Percentiles rank a stretch among this genome's conserved stretches.
phyloP scores from a whole-genome alignment of 2,329 filamentous ascomycete species.

The Sporothrix globosa region DNA sequence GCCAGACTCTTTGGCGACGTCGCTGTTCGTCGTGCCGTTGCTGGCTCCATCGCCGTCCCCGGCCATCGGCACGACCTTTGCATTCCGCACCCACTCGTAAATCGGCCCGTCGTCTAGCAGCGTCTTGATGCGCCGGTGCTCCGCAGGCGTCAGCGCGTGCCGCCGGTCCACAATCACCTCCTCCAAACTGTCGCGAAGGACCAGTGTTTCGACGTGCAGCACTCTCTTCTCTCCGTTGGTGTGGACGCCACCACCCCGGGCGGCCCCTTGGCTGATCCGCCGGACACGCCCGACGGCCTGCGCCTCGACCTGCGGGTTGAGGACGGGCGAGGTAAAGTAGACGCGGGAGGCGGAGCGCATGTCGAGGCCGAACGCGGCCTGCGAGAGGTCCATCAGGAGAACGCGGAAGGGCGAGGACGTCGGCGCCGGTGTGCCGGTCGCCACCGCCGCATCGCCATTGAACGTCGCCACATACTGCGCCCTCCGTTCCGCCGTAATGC shows the following conservation, averaged over 20 bases:
- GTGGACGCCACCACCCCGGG: neutral
- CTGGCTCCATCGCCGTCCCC: neutral
- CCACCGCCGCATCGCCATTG: conserved; percentile 54
- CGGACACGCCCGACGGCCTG: conserved; percentile 91
- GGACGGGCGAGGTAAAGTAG: conserved; percentile 86
- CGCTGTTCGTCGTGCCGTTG: too few relatives aligned
- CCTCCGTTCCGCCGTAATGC: conserved; percentile 62
- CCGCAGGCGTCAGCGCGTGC: conserved; percentile 71
- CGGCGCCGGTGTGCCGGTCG: conserved; percentile 37
- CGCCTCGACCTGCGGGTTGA: conserved; percentile 81
- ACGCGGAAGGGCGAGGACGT: conserved; percentile 59
- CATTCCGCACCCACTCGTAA: conserved; percentile 61
- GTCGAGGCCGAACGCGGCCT: conserved; percentile 86
- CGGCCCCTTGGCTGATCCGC: conserved; percentile 72
- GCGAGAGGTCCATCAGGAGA: conserved; percentile 86
- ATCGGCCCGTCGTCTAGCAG: conserved; percentile 62
- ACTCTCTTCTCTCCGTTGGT: conserved; percentile 44
- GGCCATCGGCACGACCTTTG: conserved; percentile 49
- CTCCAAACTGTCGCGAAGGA: conserved; percentile 79
- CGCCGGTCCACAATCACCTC: conserved; percentile 78
- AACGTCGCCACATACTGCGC: conserved; percentile 79
- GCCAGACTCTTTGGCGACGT: conserved; percentile 38
- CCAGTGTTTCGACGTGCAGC: conserved; percentile 83
- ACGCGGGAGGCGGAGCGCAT: conserved; percentile 81
- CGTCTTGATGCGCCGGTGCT: conserved; percentile 59